A percentile compares a stretch with the other conserved stretches of the same genome.
Evolutionary conservation across 371 early-diverging fungal genomes (phyloP).

Genomic region (Mortierella sp.): DNA sequence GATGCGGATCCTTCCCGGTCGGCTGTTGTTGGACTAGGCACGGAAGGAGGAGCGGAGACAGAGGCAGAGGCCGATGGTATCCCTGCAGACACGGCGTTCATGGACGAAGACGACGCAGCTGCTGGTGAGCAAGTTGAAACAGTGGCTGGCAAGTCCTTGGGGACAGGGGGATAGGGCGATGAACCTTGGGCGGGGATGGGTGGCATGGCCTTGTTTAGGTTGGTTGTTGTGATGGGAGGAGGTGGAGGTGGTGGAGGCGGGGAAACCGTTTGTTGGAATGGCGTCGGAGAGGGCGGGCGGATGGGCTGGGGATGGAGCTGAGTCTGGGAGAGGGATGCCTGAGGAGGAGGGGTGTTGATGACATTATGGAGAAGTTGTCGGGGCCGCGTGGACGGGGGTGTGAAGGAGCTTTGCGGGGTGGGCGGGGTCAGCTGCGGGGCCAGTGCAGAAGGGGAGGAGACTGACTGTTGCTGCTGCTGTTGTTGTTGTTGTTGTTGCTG

Average conservation of each 20-base stretch:
- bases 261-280: slow-evolving; percentile 23
- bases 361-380: slow-evolving; percentile 55
- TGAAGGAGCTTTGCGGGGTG: slow-evolving; percentile 41
- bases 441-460: neutral
- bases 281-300: slow-evolving; percentile 29
- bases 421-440: slow-evolving; percentile 23
- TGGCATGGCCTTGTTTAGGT: slow-evolving; percentile 33
- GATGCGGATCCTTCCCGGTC: slow-evolving; percentile 34
- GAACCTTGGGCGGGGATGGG: slow-evolving; percentile 14
- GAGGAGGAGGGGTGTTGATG: slow-evolving; percentile 50
- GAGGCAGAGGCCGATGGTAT: slow-evolving; percentile 13
- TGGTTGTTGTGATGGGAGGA: slow-evolving; percentile 39
- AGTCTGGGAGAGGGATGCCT: slow-evolving; percentile 36
- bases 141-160: slow-evolving; percentile 12
- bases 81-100: neutral
- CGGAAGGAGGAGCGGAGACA: slow-evolving; percentile 7
- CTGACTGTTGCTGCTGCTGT: slow-evolving; percentile 12
- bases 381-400: slow-evolving; percentile 52
- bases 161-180: slow-evolving; percentile 37
- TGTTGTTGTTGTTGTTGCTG: slow-evolving; percentile 23
- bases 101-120: neutral
- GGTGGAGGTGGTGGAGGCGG: slow-evolving; percentile 41
- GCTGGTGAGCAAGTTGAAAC: slow-evolving; percentile 6
- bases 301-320: slow-evolving; percentile 44
- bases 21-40: slow-evolving; percentile 38